Evolutionary conservation across 2,329 filamentous ascomycete species (phyloP).

Genomic region (Chaetothyriales sp.): DNA sequence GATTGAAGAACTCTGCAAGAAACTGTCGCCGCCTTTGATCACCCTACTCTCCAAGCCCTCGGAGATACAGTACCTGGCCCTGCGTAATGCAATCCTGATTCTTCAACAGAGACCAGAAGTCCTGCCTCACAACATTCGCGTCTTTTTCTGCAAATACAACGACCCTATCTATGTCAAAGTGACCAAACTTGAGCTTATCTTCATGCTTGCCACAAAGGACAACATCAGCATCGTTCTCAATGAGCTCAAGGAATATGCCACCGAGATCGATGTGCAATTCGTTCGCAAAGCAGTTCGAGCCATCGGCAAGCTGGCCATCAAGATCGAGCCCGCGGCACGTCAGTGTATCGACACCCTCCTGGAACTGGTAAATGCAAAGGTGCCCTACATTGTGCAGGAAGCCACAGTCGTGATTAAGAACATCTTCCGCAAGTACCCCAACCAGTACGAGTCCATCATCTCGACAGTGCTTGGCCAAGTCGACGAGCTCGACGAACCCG

Average conservation of each 20-base stretch:
- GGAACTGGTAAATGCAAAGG: conserved; percentile 90
- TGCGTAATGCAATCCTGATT: conserved; percentile 86
- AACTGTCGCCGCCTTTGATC: conserved; percentile 85
- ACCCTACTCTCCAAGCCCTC: conserved; percentile 90
- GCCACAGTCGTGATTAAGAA: conserved; percentile 97
- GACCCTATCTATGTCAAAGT: conserved; percentile 99
- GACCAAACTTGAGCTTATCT: conserved; percentile 94
- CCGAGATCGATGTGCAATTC: conserved; percentile 97
- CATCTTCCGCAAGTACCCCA: conserved; percentile 97
- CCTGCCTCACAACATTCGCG: conserved; percentile 85
- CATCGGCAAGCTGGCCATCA: conserved; percentile 95
- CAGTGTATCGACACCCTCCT: conserved; percentile 85
- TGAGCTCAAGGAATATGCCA: conserved; percentile 86
- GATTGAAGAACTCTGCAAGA: conserved; percentile 71
- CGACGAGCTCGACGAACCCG: conserved; percentile 89
- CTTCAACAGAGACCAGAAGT: conserved; percentile 86
- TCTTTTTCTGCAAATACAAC: conserved; percentile 99
- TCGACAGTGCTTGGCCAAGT: conserved; percentile 88
- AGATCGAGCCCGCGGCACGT: conserved; percentile 85
- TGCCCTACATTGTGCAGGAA: conserved; percentile 97
- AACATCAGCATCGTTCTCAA: conserved; percentile 94
- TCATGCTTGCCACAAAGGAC: conserved; percentile 90
- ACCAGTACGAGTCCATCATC: conserved; percentile 97
- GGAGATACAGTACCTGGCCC: conserved; percentile 93
- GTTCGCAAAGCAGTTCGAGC: conserved; percentile 94